Evolutionary conservation across 306 rosid species (phyloP).

Genomic region (Rubus idaeus): DNA sequence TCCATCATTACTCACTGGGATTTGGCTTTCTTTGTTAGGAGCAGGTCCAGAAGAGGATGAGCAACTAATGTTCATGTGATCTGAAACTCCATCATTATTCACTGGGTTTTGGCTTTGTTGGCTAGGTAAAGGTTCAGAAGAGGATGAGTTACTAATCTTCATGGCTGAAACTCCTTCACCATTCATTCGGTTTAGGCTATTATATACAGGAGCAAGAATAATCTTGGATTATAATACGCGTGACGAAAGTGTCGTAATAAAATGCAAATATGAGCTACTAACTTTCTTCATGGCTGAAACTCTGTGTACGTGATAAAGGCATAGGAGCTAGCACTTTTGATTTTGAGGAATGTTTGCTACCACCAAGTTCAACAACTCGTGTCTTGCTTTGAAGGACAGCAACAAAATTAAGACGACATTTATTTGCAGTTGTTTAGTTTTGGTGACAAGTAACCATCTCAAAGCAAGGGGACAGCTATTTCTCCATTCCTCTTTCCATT

Average conservation of each 20-base stretch:
- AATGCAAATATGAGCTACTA: neutral
- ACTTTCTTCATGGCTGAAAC: neutral
- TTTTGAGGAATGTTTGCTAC: neutral
- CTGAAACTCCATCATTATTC: neutral
- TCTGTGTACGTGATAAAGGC: neutral
- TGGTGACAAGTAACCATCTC: neutral
- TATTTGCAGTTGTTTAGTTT: neutral
- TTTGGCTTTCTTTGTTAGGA: neutral
- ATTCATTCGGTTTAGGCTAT: too few species aligned
- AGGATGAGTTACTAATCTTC: slow-evolving; percentile 34
- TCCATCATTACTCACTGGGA: neutral
- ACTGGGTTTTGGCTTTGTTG: slow-evolving; percentile 6
- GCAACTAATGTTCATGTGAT: neutral
- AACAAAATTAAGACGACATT: neutral
- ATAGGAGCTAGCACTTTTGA: neutral
- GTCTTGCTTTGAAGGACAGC: neutral
- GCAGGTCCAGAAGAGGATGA: neutral
- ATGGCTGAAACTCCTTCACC: neutral
- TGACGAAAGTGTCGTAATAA: too few species aligned
- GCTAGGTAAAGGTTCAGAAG: slow-evolving; percentile 16
- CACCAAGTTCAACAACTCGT: neutral
- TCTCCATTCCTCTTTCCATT: neutral
- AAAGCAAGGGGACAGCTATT: neutral
- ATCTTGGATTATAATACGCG: neutral
- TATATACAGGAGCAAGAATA: neutral